Percentiles rank a stretch among this genome's conserved stretches.
phyloP scores from a whole-genome alignment of 306 rosid species.

The Comarum palustre region DNA sequence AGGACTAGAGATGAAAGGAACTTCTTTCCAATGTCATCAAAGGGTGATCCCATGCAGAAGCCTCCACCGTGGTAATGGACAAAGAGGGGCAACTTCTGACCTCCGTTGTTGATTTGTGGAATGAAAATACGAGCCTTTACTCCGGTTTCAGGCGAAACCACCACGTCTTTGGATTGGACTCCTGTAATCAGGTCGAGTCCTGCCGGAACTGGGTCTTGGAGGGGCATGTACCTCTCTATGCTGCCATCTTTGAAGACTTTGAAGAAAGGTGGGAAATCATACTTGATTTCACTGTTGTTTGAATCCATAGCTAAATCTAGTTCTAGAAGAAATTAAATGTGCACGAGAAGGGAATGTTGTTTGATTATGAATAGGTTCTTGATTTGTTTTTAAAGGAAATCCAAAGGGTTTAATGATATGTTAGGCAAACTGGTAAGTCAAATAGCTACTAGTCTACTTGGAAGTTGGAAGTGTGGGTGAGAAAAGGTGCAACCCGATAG shows the following conservation, averaged over 20 bases:
- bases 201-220: not conserved
- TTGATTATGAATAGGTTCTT: not conserved
- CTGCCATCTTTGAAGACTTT: slow-evolving; percentile 13
- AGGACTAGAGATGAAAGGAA: slow-evolving; percentile 22
- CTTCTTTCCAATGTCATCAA: slow-evolving; percentile 13
- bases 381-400: not conserved
- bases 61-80: slow-evolving; percentile 46
- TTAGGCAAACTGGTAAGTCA: not conserved
- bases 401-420: not conserved
- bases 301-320: slow-evolving; percentile 1
- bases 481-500: not conserved
- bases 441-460: not conserved
- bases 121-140: slow-evolving; percentile 7
- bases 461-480: not conserved
- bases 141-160: not conserved
- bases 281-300: not conserved
- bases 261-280: slow-evolving; percentile 6
- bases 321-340: not conserved
- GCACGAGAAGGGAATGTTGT: not conserved
- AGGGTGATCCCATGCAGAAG: slow-evolving; percentile 40
- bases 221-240: slow-evolving; percentile 8
- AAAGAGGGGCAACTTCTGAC: slow-evolving; percentile 32
- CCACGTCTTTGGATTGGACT: slow-evolving; percentile 8
- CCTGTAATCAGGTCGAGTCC: not conserved
- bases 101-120: not conserved